Evolutionary conservation across 176 grass and related monocot species (phyloP).

Genomic region (Musa beccarii): DNA sequence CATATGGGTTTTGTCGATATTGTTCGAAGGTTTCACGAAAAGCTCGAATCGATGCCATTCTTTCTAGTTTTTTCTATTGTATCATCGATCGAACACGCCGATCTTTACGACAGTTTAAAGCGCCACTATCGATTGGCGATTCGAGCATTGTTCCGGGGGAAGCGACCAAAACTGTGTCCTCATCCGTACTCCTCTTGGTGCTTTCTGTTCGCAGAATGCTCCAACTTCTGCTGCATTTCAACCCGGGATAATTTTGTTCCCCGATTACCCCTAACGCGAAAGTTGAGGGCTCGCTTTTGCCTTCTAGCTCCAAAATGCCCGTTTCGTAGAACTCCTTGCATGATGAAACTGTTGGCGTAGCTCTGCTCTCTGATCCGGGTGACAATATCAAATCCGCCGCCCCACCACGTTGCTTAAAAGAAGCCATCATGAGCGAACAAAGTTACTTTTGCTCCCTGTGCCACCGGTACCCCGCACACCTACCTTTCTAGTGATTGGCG

Average conservation of each 20-base stretch:
- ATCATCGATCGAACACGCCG: background rate
- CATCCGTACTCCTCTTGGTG: background rate
- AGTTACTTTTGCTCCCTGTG: no score
- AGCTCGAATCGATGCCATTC: background rate
- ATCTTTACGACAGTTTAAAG: background rate
- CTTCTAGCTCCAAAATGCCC: background rate
- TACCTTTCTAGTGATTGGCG: background rate
- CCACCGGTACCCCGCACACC: background rate
- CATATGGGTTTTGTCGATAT: no score
- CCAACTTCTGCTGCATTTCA: background rate
- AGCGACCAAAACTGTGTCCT: background rate
- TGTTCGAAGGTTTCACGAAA: background rate
- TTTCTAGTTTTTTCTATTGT: background rate
- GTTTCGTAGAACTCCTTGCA: background rate
- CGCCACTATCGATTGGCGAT: background rate
- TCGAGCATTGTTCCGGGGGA: background rate
- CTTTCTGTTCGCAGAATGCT: background rate
- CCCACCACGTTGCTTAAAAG: constrained; percentile 1
- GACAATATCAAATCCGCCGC: background rate
- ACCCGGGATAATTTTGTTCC: background rate
- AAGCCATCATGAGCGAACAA: background rate
- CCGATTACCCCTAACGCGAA: background rate
- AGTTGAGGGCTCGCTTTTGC: background rate
- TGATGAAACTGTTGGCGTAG: no score
- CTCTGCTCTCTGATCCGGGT: background rate